A percentile compares a stretch with the other conserved stretches of the same genome.
These are phyloP conservation scores for Saturnispora quitensis DNA, from an alignment of 805 yeast species.

Conservation along the genomic window DNA sequence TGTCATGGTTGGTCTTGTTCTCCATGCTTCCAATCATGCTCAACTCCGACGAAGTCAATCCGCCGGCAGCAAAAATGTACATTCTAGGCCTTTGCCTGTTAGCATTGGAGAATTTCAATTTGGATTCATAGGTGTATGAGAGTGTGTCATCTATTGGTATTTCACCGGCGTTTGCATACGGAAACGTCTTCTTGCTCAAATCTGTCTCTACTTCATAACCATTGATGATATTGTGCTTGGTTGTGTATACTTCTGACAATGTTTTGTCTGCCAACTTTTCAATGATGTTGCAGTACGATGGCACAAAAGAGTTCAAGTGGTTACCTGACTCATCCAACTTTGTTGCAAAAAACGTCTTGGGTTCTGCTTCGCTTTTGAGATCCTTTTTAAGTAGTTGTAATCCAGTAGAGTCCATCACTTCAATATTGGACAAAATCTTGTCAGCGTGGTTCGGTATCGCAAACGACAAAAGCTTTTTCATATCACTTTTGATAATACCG, in stretches of 20 bases:
- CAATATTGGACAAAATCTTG: slow-evolving; percentile 43
- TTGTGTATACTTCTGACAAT: slow-evolving; percentile 22
- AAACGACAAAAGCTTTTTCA: slow-evolving; percentile 57
- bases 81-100: slow-evolving; percentile 50
- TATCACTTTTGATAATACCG: slow-evolving; percentile 69
- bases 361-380: slow-evolving; percentile 34
- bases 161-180: slow-evolving; percentile 33
- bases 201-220: slow-evolving; percentile 13
- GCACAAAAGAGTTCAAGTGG: slow-evolving; percentile 21
- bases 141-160: slow-evolving; percentile 12
- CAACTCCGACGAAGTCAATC: slow-evolving; percentile 74
- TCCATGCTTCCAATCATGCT: slow-evolving; percentile 68
- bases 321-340: slow-evolving; percentile 15
- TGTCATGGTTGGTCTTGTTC: slow-evolving; percentile 52
- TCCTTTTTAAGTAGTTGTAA: slow-evolving; percentile 29
- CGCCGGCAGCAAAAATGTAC: slow-evolving; percentile 82
- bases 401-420: slow-evolving; percentile 41
- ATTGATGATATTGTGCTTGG: slow-evolving; percentile 8
- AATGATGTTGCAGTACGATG: slow-evolving; percentile 22
- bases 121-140: slow-evolving; percentile 22
- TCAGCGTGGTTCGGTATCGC: slow-evolving; percentile 25
- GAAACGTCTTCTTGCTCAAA: slow-evolving; percentile 44
- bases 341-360: slow-evolving; percentile 48
- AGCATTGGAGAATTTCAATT: slow-evolving; percentile 22
- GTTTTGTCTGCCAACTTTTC: slow-evolving; percentile 20